These are phyloP conservation scores for Jasminum sambac DNA, from an alignment of 257 asterid species.

Conservation along the genomic window DNA sequence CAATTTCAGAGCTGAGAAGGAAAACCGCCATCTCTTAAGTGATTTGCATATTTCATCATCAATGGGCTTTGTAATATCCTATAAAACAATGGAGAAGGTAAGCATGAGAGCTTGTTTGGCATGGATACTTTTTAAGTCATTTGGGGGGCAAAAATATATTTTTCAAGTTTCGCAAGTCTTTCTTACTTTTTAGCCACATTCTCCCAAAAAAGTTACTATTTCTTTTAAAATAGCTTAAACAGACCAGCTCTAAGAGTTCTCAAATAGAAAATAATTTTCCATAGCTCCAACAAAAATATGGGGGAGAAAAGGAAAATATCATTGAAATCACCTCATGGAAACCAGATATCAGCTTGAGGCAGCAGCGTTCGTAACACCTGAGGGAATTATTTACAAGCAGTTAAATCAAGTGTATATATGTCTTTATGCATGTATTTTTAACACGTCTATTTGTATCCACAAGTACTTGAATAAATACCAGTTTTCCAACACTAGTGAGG, in stretches of 20 bases:
- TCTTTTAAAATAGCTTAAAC: too few species aligned
- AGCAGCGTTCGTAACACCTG: conserved; percentile 84
- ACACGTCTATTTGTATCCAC: conserved; percentile 2
- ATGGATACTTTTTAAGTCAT: too few species aligned
- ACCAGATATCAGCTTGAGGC: conserved; percentile 84
- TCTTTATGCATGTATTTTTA: conserved; percentile 5
- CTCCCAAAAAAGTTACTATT: too few species aligned
- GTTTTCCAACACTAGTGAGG: conserved; percentile 77
- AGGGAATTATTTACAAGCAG: conserved; percentile 22
- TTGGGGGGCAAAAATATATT: too few species aligned
- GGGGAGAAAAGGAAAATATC: not conserved
- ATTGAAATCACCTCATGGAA: conserved; percentile 69
- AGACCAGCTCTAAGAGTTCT: not conserved
- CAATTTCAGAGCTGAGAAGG: conserved; percentile 84
- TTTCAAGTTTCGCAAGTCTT: too few species aligned
- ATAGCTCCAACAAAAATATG: not conserved
- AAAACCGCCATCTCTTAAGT: conserved; percentile 73
- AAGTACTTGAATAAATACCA: conserved; percentile 42
- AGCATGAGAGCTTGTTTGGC: not conserved
- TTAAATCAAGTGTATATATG: conserved; percentile 8
- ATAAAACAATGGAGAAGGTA: conserved; percentile 1
- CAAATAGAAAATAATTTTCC: not conserved
- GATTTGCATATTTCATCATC: conserved; percentile 71
- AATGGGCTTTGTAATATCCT: conserved; percentile 94
- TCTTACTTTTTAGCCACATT: too few species aligned